These are phyloP conservation scores for Penicillium sp. DNA, from an alignment of 2,329 filamentous ascomycete genomes.

Conservation along the genomic window DNA sequence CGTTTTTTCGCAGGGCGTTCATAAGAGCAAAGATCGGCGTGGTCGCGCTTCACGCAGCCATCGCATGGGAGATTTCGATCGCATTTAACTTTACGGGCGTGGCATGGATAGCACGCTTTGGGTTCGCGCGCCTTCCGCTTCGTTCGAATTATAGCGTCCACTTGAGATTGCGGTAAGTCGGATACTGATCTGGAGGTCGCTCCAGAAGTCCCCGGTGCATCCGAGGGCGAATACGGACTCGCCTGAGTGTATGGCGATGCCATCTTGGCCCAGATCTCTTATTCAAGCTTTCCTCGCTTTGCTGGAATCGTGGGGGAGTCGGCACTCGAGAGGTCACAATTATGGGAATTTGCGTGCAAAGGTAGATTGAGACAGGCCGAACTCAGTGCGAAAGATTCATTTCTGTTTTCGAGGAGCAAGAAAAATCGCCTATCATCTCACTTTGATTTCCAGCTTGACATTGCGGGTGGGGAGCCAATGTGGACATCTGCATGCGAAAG, in stretches of 20 bases:
- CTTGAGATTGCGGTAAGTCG: constrained; percentile 41
- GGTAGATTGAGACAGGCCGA: too few species aligned
- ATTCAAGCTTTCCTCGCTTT: neutral
- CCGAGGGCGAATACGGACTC: constrained; percentile 28
- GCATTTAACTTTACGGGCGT: constrained; percentile 46
- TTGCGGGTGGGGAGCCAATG: neutral
- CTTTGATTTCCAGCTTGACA: too few species aligned
- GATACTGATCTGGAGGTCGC: constrained; percentile 26
- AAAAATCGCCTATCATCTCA: too few species aligned
- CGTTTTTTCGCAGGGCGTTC: constrained; percentile 45
- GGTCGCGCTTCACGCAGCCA: constrained; percentile 45
- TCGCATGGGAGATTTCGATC: constrained; percentile 46
- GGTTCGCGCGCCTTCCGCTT: constrained; percentile 45
- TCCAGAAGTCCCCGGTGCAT: constrained; percentile 19
- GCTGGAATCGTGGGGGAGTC: constrained; percentile 3
- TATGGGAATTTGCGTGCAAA: too few species aligned
- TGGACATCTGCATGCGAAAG: too few species aligned
- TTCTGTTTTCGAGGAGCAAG: too few species aligned
- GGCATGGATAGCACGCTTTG: constrained; percentile 43
- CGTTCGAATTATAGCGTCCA: constrained; percentile 44
- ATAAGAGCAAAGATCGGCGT: constrained; percentile 45
- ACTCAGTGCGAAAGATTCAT: too few species aligned
- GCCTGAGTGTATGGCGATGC: constrained; percentile 27
- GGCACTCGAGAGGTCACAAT: constrained; percentile 1
- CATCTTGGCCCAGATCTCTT: constrained; percentile 15